Base-by-base conservation (phyloP, 495 filamentous ascomycete genomes). In the Stereocaulon alpinum region DNA sequence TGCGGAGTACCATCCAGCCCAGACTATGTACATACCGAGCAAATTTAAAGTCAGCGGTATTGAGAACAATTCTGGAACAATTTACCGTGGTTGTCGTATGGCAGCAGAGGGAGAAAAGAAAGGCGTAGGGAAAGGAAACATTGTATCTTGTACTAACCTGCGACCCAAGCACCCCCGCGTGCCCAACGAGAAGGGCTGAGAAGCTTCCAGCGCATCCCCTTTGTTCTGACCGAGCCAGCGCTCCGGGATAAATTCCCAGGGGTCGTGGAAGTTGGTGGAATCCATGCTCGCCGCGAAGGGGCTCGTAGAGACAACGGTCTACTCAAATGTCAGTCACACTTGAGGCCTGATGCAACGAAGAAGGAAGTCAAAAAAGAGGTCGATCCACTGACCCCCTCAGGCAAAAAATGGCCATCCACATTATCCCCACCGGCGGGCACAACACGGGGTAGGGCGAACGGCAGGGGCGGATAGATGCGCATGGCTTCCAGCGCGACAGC, bases 401-500 rank as follows among this genome's bases (percentile, higher is more conserved):
- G 43, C 43, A 45, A 22, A 12, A 45, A 45, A 45, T 45, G 43
- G 20, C 43, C 43, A 22, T 45, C 43, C 43, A 45, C 43, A 22
- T 17, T 45, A 45, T 45, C 43, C n/a, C 43, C 43, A 45, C 43
- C 43, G 43, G 43, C 43, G 14, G 43, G n/a, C 43, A 45, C 43
- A 22, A 45, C 43, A 6, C 43, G 43, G 18, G 43, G 43, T n/a
- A 45, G 43, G 20, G 43, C 43, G 43, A 45, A 45, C 9, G 43
- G 43, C n/a, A 45, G 43, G 11, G 80, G 77, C 0, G 78, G 77
- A 58, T 76, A 77, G 20, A 82, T 65, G 6, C 80, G 76, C 20
- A 82, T 68, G 0, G 73, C 74, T 68, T 82, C 80, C 27, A 73
- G 71, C 20, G 81, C 71, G 56, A 78, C 76, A 0, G 71, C 72